Evolutionary conservation across 1,284 basidiomycete genomes (phyloP), one percentile per base, ranked within the genome.

Genomic region (Ganoderma sinense): DNA sequence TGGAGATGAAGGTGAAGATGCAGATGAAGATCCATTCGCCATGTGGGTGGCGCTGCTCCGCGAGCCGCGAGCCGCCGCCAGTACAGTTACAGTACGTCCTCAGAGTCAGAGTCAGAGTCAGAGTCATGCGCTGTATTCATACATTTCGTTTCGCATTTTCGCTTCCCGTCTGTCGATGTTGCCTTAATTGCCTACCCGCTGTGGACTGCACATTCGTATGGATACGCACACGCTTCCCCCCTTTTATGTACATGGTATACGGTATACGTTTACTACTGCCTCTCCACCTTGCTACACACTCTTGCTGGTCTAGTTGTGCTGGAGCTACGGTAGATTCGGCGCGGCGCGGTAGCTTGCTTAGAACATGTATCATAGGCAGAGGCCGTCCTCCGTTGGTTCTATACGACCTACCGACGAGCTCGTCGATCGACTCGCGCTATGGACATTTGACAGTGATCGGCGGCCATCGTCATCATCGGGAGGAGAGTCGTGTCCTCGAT

Each of bases 311-410:
- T 56, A 8, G 14, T 16, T 20, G 31, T 33, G 53, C 29, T 56
- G 31, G 31, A 31, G 53, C 53, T 56, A 56, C 20, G 23, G n/a
- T 48, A 20, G 53, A 31, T 1, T 11, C 29, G 53, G 53, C 29
- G 53, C 53, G 48, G 48, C 8, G 26, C 53, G 14, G 26, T 33
- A 56, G 53, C 53, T 56, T 56, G 53, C 53, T 33, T 56, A 56
- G 53, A 56, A 56, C 29, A 26, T 55, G 53, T 55, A 56, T 56
- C 53, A 56, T 56, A 56, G 31, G 53, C 53, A 56, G 31, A 56
- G 31, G 53, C 11, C 29, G 53, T 33, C 8, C 23, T 56, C 29
- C 13, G 53, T 31, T 20, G 4, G 53, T 16, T 56, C 53, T 56
- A 56, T 51, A 26, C 48, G 26, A 14, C 48, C 23, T 51, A 13